Conservation (phyloP, 2,329 filamentous ascomycete genomes). For the Fusarium armeniacum region DNA sequence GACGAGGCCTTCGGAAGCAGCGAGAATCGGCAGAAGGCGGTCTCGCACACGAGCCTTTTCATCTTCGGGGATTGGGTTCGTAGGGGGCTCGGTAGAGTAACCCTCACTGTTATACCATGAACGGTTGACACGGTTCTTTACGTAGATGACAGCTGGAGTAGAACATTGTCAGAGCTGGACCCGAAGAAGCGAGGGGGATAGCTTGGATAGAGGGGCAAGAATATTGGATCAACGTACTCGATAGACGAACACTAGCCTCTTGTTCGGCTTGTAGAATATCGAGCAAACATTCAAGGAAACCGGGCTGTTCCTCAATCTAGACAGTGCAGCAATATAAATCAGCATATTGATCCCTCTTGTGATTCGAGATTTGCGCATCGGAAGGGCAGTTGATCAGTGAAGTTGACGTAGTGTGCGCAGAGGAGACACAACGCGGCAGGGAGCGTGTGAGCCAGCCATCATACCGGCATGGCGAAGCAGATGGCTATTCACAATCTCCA, state of each 20-base stretch:
- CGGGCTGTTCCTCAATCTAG: conserved; percentile 89
- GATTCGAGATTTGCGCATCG: conserved; percentile 33
- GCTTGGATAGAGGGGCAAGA: conserved; percentile 15
- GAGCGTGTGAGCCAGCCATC: conserved; percentile 1
- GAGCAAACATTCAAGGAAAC: conserved; percentile 90
- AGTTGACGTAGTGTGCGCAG: conserved; percentile 26
- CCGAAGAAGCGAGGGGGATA: conserved; percentile 47
- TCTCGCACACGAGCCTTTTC: conserved; percentile 91
- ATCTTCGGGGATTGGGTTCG: conserved; percentile 82
- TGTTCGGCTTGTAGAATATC: conserved; percentile 92
- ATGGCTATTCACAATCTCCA: not conserved
- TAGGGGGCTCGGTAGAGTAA: conserved; percentile 69
- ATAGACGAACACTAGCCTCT: conserved; percentile 85
- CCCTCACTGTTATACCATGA: conserved; percentile 88
- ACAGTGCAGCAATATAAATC: conserved; percentile 36
- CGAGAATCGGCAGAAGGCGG: conserved; percentile 89
- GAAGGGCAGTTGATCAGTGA: conserved; percentile 31
- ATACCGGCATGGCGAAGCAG: conserved; percentile 3
- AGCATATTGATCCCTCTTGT: conserved; percentile 28
- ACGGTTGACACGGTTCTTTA: conserved; percentile 96
- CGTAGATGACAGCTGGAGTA: conserved; percentile 86
- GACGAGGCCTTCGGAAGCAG: conserved; percentile 81
- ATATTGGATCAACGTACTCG: conserved; percentile 73
- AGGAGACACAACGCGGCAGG: conserved; percentile 18
- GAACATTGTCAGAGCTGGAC: conserved; percentile 32